Evolutionary conservation across 345 rosid species (phyloP), one percentile per base, ranked within the genome.

Genomic region (Rhodamnia argentea): DNA sequence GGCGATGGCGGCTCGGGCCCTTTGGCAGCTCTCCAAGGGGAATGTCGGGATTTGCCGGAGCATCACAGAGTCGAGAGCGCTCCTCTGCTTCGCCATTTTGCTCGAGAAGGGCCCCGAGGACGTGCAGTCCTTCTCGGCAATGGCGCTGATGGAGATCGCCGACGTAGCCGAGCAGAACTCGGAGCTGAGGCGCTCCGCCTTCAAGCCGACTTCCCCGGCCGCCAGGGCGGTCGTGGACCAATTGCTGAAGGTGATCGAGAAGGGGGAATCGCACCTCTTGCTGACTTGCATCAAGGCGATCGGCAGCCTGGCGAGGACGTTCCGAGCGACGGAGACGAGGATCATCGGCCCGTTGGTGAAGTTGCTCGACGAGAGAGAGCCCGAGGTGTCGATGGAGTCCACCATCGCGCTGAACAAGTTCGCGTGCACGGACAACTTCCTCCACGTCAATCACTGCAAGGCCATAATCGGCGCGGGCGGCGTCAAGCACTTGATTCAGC

Each of bases 251-350:
- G 88, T 93, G 53, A 90, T 95, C 62, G 91, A 92, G 82, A 90
- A 88, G 86, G 95, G 89, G n/a, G 90, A 91, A 37, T 90, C 93
- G 0, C 93, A 92, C 29, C 92, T 92, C 52, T 88, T 95, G 8
- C 82, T 90, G 7, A 95, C 94, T 0, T 92, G 96, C 90, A 88
- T 94, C 87, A 90, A 85, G 87, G 86, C 98, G 13, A 90, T 94
- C 1, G 98, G 98, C n/a, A 91, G 91, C 91, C 90, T 94, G n/a
- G 95, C 96, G 5, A 90, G 98, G 91, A 94, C 95, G 29, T 95
- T 95, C 82, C 93, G 98, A 15, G 96, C 95, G 15, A 91, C 96
- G 0, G 96, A 95, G 75, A 93, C 93, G 5, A 87, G 96, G 78
- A 85, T 94, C 81, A 90, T 95, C 15, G 91, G 86, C 47, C 98